Percentiles rank a stretch among this genome's conserved stretches.
Evolutionary conservation across 2,329 filamentous ascomycete species (phyloP).

Genomic region (Pseudogymnoascus pannorum): DNA sequence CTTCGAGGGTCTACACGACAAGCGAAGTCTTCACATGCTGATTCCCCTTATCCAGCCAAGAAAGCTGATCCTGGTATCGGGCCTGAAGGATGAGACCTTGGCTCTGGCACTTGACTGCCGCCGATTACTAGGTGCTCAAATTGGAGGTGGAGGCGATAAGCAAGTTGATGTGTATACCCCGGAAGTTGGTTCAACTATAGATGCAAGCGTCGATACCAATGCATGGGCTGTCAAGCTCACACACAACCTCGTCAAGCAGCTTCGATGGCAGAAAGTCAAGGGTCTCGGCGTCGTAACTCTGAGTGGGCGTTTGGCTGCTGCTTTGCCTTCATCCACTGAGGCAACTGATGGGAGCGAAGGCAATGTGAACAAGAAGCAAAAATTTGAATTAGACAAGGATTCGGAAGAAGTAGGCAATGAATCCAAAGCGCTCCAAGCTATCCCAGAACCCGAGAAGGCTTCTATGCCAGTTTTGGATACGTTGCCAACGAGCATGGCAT

Average conservation of each 20-base stretch:
- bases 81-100: slow-evolving; percentile 69
- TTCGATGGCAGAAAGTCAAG: slow-evolving; percentile 92
- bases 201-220: slow-evolving; percentile 95
- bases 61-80: slow-evolving; percentile 88
- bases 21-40: slow-evolving; percentile 86
- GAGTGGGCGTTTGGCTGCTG: slow-evolving; percentile 61
- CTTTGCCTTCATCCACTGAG: slow-evolving; percentile 31
- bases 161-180: slow-evolving; percentile 74
- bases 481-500: slow-evolving; percentile 52
- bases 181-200: slow-evolving; percentile 60
- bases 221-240: slow-evolving; percentile 93
- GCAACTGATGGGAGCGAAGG: slow-evolving; percentile 34
- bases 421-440: slow-evolving; percentile 9
- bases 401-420: slow-evolving; percentile 16
- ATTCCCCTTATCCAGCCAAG: slow-evolving; percentile 89
- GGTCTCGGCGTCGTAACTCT: slow-evolving; percentile 89
- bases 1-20: slow-evolving; percentile 87
- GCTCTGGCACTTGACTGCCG: slow-evolving; percentile 74
- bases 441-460: slow-evolving; percentile 13
- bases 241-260: slow-evolving; percentile 71
- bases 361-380: slow-evolving; percentile 36
- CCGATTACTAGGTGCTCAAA: slow-evolving; percentile 48
- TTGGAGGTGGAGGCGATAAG: slow-evolving; percentile 38
- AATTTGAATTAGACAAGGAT: slow-evolving; percentile 31
- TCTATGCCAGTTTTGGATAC: slow-evolving; percentile 35